phyloP scores from a whole-genome alignment of 768 basidiomycete genomes.

The Chalciporus pseudorubinellus region DNA sequence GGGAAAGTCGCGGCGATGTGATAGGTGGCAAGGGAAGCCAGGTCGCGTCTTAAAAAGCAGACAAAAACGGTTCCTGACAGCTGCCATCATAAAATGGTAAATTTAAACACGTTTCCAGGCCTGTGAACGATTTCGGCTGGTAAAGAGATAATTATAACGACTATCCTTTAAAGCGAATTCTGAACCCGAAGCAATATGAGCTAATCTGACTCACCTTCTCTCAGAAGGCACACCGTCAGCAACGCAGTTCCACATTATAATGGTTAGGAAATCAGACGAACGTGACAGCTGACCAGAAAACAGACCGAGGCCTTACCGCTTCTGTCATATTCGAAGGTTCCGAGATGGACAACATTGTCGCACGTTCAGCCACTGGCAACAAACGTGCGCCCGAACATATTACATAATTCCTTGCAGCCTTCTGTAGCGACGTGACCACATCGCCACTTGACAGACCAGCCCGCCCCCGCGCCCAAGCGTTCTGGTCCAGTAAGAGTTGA shows the following conservation, averaged over 20 bases:
- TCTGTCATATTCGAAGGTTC: too few relatives aligned
- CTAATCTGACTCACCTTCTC: too few relatives aligned
- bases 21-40: constrained; percentile 6
- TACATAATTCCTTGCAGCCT: too few relatives aligned
- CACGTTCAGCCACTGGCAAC: constrained; percentile 11
- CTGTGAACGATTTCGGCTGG: constrained; percentile 21
- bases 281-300: constrained; percentile 9
- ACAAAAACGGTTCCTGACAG: constrained; percentile 8
- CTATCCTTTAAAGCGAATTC: constrained; percentile 11
- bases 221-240: neutral
- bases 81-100: constrained; percentile 12
- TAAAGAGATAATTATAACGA: constrained; percentile 16
- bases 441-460: too few relatives aligned
- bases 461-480: too few relatives aligned
- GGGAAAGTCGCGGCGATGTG: constrained; percentile 21
- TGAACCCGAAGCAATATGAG: constrained; percentile 3
- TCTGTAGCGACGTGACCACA: too few relatives aligned
- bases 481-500: too few relatives aligned
- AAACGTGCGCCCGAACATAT: constrained; percentile 16
- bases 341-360: neutral
- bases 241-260: too few relatives aligned
- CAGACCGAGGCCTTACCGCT: neutral
- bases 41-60: constrained; percentile 24
- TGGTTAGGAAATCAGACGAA: neutral
- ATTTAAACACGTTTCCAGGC: constrained; percentile 25